Evolutionary conservation across 257 asterid genomes (phyloP).

Genomic region (Primulina huaijiensis): DNA sequence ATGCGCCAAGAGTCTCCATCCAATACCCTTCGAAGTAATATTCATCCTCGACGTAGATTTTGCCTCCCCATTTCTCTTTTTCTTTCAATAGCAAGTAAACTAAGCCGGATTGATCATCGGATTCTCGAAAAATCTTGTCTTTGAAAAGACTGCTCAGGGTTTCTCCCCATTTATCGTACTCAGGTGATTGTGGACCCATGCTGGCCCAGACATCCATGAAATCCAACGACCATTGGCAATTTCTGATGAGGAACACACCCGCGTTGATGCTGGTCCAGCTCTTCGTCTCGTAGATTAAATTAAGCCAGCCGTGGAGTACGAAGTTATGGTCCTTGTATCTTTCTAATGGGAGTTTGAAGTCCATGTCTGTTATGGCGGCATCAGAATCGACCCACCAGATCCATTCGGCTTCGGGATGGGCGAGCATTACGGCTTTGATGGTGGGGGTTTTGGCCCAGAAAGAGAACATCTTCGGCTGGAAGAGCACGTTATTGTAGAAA

Average conservation of each 20-base stretch:
- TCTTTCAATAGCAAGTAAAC: conserved; percentile 61
- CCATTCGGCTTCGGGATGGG: conserved; percentile 98
- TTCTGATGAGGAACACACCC: conserved; percentile 86
- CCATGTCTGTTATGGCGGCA: conserved; percentile 99
- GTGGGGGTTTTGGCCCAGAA: conserved; percentile 93
- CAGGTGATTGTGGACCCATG: conserved; percentile 90
- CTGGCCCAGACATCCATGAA: conserved; percentile 75
- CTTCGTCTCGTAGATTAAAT: conserved; percentile 40
- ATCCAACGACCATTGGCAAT: conserved; percentile 90
- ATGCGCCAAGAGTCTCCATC: conserved; percentile 68
- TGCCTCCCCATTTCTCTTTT: conserved; percentile 64
- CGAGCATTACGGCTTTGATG: conserved; percentile 81
- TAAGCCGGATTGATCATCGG: conserved; percentile 86
- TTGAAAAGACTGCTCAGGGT: conserved; percentile 43
- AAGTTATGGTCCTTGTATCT: conserved; percentile 60
- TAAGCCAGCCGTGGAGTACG: conserved; percentile 87
- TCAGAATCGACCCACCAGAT: conserved; percentile 99
- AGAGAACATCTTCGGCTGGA: conserved; percentile 81
- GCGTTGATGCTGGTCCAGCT: conserved; percentile 98
- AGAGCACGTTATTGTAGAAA: conserved; percentile 72
- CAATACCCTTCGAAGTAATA: conserved; percentile 91
- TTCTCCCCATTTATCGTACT: conserved; percentile 73
- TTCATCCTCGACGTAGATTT: conserved; percentile 60
- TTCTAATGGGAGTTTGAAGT: conserved; percentile 62
- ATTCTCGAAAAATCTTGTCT: conserved; percentile 70